Evolutionary conservation across 2,329 filamentous ascomycete species (phyloP).

Genomic region (Verticillium longisporum): DNA sequence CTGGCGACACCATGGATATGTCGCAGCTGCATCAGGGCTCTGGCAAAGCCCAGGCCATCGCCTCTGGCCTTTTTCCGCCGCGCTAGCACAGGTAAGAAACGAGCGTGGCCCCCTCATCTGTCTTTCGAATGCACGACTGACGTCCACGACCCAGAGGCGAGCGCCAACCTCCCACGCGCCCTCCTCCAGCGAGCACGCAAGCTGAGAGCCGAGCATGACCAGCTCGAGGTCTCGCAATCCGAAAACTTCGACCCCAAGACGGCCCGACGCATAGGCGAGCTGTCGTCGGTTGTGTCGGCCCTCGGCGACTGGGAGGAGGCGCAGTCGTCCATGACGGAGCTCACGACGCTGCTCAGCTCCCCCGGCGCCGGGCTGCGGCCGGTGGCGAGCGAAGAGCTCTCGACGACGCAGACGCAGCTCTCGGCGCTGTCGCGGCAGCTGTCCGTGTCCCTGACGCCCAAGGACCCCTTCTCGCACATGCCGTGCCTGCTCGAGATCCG

Average conservation of each 20-base stretch:
- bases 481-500: conserved; percentile 89
- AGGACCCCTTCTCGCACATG: conserved; percentile 82
- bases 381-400: conserved; percentile 76
- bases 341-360: conserved; percentile 40
- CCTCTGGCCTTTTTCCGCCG: conserved; percentile 27
- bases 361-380: conserved; percentile 65
- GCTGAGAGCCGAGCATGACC: conserved; percentile 50
- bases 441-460: conserved; percentile 72
- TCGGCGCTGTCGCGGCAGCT: conserved; percentile 58
- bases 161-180: conserved; percentile 37
- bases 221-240: conserved; percentile 43
- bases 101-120: too few relatives aligned
- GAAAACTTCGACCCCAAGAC: conserved; percentile 48
- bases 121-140: too few relatives aligned
- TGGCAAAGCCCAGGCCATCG: conserved; percentile 8
- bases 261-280: conserved; percentile 55
- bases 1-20: conserved; percentile 43
- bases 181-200: conserved; percentile 54
- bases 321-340: conserved; percentile 45
- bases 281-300: conserved; percentile 49
- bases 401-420: conserved; percentile 56
- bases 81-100: conserved; percentile 41
- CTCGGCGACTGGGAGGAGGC: conserved; percentile 53
- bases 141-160: conserved; percentile 13
- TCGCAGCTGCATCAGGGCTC: conserved; percentile 37